phyloP scores from a whole-genome alignment of 148 eudicot genomes.

The Amaranthus hypochondriacus region DNA sequence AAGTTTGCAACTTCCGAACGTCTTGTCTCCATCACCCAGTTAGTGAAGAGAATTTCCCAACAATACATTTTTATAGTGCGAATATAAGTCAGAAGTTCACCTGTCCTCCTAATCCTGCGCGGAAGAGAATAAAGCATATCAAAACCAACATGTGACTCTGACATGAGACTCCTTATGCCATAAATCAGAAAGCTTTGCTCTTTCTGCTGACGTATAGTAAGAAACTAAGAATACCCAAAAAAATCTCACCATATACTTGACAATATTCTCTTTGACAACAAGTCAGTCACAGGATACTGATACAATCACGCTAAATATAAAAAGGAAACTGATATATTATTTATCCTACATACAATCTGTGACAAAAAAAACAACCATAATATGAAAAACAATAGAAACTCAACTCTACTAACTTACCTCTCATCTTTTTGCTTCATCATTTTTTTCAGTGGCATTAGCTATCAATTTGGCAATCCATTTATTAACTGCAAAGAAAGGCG shows the following conservation, averaged over 20 bases:
- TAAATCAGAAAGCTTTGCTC: not conserved
- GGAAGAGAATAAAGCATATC: not conserved
- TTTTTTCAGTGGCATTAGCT: slow-evolving; percentile 73
- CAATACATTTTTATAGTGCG: slow-evolving; percentile 96
- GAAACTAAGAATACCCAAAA: not conserved
- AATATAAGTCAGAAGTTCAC: slow-evolving; percentile 68
- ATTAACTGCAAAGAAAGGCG: slow-evolving; percentile 49
- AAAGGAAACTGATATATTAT: not conserved
- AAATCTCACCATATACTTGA: not conserved
- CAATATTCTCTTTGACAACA: not conserved
- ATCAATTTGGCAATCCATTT: slow-evolving; percentile 85
- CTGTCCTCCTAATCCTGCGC: slow-evolving; percentile 84
- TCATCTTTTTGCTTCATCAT: slow-evolving; percentile 99
- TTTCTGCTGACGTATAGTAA: not conserved
- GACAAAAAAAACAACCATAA: not conserved
- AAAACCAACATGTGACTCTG: slow-evolving; percentile 7
- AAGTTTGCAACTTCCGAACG: slow-evolving; percentile 65
- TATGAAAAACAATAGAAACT: not conserved
- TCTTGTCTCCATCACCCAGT: slow-evolving; percentile 88
- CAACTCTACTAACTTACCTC: slow-evolving; percentile 37
- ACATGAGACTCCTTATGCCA: not conserved
- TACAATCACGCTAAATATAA: not conserved
- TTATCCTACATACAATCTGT: not conserved
- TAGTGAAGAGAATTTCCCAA: slow-evolving; percentile 80
- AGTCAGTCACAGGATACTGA: not conserved